Percentiles rank a stretch among this genome's conserved stretches.
phyloP scores from a whole-genome alignment of 345 rosid genomes.

The Populus deltoides region DNA sequence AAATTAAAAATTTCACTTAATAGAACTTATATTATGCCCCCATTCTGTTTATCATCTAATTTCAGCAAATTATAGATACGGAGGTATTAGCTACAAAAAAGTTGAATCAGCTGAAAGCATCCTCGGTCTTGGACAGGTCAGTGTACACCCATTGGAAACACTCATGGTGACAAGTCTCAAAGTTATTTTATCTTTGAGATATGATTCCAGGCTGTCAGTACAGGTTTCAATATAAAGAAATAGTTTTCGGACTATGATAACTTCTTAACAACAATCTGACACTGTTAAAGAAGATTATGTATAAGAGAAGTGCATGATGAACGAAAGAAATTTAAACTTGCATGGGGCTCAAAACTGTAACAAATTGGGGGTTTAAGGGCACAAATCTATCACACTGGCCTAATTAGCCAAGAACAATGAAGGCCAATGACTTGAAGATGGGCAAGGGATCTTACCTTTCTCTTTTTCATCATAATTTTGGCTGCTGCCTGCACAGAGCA shows the following conservation, averaged over 20 bases:
- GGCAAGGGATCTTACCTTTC: constrained; percentile 43
- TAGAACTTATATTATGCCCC: background rate
- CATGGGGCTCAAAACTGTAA: background rate
- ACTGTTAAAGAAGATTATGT: background rate
- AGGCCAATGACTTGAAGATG: background rate
- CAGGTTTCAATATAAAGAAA: background rate
- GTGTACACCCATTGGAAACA: background rate
- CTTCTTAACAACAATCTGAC: background rate
- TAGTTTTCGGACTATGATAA: background rate
- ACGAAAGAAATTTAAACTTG: background rate
- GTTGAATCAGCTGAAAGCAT: background rate
- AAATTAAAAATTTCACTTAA: background rate
- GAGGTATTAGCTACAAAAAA: background rate
- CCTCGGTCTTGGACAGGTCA: background rate
- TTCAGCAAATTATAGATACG: background rate
- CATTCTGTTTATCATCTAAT: background rate
- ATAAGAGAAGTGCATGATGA: constrained; percentile 6
- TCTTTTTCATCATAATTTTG: constrained; percentile 95
- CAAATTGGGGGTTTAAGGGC: background rate
- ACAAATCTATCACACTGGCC: background rate
- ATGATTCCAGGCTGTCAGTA: background rate
- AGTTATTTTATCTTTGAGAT: background rate
- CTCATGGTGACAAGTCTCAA: background rate
- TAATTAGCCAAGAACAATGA: background rate
- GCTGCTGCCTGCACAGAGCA: constrained; percentile 75